These are phyloP conservation scores for Neltuma alba DNA, from an alignment of 306 rosid species.

Conservation along the genomic window DNA sequence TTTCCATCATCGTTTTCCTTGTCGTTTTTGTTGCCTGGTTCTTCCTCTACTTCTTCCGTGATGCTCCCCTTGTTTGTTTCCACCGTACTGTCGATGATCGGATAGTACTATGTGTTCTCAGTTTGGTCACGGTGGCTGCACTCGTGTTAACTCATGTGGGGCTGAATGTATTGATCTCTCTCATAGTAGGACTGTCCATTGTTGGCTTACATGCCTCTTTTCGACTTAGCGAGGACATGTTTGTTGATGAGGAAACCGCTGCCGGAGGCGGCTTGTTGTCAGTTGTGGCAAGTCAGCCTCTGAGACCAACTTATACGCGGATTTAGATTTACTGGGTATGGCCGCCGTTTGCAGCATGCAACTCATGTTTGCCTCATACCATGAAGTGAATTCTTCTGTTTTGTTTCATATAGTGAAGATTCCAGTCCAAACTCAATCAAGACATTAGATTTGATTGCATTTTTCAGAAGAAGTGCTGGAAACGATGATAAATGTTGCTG, in stretches of 20 bases:
- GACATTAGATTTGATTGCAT: not conserved
- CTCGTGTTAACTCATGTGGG: constrained; percentile 5
- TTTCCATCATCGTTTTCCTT: constrained; percentile 19
- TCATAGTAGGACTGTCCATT: not conserved
- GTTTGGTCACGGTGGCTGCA: constrained; percentile 12
- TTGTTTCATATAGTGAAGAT: not conserved
- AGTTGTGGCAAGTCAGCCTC: constrained; percentile 5
- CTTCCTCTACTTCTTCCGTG: constrained; percentile 19
- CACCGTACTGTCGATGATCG: constrained; percentile 1
- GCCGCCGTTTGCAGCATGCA: not conserved
- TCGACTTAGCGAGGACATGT: constrained; percentile 10
- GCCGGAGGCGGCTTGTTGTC: constrained; percentile 2
- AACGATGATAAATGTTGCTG: not conserved
- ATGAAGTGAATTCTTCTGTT: not conserved
- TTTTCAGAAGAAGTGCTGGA: not conserved
- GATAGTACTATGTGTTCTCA: not conserved
- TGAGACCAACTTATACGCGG: not conserved
- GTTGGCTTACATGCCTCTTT: constrained; percentile 1
- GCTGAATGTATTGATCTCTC: constrained; percentile 1
- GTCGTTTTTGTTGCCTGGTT: constrained; percentile 24
- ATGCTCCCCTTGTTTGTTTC: not conserved
- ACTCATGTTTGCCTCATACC: not conserved
- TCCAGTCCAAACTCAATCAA: not conserved
- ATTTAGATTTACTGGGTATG: not conserved
- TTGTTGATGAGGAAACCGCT: constrained; percentile 12